Percentiles rank a stretch among this genome's conserved stretches.
phyloP scores from a whole-genome alignment of 306 rosid genomes.

The Cicer pinnatifidum region DNA sequence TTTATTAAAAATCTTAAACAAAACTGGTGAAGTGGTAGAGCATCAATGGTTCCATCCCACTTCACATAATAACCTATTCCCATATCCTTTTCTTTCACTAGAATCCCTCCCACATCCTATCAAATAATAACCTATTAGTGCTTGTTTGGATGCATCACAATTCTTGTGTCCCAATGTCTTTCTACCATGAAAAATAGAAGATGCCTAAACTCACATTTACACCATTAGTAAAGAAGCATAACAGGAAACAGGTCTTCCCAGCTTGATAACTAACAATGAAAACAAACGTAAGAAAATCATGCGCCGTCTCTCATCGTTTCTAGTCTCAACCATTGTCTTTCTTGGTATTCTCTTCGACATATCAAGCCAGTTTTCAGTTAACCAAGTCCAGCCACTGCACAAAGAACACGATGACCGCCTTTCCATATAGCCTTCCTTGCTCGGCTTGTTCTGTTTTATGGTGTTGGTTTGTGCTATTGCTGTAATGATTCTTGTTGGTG shows the following conservation, averaged over 20 bases:
- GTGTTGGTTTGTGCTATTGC: background rate
- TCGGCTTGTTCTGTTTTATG: background rate
- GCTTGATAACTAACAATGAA: conserved; percentile 1
- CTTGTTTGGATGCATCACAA: too few species aligned
- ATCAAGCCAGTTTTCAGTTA: background rate
- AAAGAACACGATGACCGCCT: background rate
- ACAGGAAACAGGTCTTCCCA: background rate
- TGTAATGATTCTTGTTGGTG: conserved; percentile 3
- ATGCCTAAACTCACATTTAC: too few species aligned
- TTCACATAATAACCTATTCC: too few species aligned
- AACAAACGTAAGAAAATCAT: background rate
- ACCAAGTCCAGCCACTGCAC: background rate
- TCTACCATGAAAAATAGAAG: too few species aligned
- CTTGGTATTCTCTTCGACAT: background rate
- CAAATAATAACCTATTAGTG: too few species aligned
- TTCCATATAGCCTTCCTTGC: background rate
- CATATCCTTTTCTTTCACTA: too few species aligned
- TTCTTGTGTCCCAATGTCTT: too few species aligned
- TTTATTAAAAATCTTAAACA: too few species aligned
- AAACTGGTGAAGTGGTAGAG: too few species aligned
- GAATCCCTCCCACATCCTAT: too few species aligned
- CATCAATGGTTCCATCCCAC: too few species aligned
- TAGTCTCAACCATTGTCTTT: conserved; percentile 1
- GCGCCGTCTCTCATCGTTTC: background rate
- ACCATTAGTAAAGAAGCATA: background rate